These are phyloP conservation scores for Dryadomyces quercivorus DNA, from an alignment of 2,329 filamentous ascomycete species.

Conservation along the genomic window DNA sequence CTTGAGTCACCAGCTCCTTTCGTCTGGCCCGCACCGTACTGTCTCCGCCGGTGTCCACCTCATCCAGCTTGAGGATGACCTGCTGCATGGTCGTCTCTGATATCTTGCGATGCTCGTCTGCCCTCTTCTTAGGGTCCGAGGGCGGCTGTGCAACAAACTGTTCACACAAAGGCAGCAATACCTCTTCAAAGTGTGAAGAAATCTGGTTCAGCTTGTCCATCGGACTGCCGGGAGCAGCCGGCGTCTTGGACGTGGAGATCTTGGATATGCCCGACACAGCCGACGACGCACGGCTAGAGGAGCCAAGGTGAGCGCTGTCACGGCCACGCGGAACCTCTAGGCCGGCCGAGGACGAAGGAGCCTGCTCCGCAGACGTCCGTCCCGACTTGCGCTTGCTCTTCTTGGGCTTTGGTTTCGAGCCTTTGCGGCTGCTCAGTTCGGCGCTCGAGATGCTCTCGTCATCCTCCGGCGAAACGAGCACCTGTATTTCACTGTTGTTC, in stretches of 20 bases:
- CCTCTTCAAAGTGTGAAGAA: slow-evolving; percentile 47
- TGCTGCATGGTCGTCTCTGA: slow-evolving; percentile 67
- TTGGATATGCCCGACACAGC: not conserved
- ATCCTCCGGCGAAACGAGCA: slow-evolving; percentile 40
- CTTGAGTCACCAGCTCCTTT: slow-evolving; percentile 61
- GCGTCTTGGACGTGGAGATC: slow-evolving; percentile 11
- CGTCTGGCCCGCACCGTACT: slow-evolving; percentile 49
- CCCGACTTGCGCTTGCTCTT: slow-evolving; percentile 30
- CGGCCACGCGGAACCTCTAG: slow-evolving; percentile 20
- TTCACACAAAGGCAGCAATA: slow-evolving; percentile 53
- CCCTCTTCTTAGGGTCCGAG: slow-evolving; percentile 50
- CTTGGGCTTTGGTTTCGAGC: slow-evolving; percentile 18
- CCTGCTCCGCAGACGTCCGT: slow-evolving; percentile 26
- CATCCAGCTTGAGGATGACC: slow-evolving; percentile 65
- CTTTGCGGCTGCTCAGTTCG: slow-evolving; percentile 11
- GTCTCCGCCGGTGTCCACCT: slow-evolving; percentile 61
- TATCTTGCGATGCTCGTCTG: slow-evolving; percentile 63
- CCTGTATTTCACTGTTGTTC: slow-evolving; percentile 48
- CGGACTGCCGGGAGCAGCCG: slow-evolving; percentile 27
- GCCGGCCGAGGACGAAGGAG: slow-evolving; percentile 19
- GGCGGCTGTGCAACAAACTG: slow-evolving; percentile 53
- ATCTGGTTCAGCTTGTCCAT: slow-evolving; percentile 57
- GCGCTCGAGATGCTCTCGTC: slow-evolving; percentile 23
- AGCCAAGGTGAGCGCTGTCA: slow-evolving; percentile 13
- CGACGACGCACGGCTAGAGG: not conserved